Percentiles rank a stretch among this genome's conserved stretches.
These are phyloP conservation scores for Malus sieversii DNA, from an alignment of 306 rosid genomes.

Conservation along the genomic window DNA sequence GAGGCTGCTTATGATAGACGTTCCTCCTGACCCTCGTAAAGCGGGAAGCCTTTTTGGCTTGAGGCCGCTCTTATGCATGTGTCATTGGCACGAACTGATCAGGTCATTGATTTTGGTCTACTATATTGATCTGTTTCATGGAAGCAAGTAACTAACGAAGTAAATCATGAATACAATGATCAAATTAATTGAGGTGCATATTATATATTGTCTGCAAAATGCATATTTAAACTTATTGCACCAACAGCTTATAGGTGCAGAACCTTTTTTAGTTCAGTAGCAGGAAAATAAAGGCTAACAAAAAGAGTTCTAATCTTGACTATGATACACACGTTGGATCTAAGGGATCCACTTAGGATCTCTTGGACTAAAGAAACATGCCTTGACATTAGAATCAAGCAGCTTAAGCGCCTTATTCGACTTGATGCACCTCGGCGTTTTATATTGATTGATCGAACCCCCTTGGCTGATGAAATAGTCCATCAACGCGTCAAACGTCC, in stretches of 20 bases:
- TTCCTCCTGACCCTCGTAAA: too few relatives aligned
- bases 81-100: not conserved
- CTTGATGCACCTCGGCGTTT: constrained; percentile 79
- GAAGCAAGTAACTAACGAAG: not conserved
- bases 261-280: not conserved
- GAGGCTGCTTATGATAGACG: too few relatives aligned
- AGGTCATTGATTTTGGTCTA: not conserved
- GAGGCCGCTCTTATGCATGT: too few relatives aligned
- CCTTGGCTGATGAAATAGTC: constrained; percentile 68
- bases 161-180: not conserved
- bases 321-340: not conserved
- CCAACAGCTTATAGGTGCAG: not conserved
- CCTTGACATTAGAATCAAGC: constrained; percentile 51
- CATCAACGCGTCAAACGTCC: constrained; percentile 76
- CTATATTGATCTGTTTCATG: not conserved
- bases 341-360: constrained; percentile 61
- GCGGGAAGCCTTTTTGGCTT: too few relatives aligned
- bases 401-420: constrained; percentile 57
- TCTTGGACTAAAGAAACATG: constrained; percentile 65
- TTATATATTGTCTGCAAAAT: not conserved
- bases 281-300: not conserved
- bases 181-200: not conserved
- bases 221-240: not conserved
- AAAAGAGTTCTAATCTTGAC: not conserved
- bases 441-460: constrained; percentile 83